Conservation (phyloP, 2,329 filamentous ascomycete genomes). For the Ramichloridium luteum region DNA sequence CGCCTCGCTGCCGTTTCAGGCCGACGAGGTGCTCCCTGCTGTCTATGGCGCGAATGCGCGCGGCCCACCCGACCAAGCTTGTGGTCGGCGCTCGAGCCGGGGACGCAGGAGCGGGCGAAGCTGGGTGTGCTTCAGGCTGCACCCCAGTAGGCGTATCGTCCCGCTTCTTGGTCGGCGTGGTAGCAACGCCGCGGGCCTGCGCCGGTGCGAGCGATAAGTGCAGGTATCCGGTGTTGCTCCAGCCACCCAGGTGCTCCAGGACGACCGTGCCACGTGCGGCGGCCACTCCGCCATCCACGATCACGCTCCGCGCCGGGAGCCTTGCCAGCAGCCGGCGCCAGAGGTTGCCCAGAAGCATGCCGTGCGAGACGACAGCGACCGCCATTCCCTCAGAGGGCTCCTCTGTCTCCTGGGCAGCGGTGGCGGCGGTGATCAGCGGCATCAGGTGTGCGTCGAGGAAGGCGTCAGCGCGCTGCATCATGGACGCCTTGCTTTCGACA, state of each 20-base stretch:
- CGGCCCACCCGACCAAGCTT: slow-evolving; percentile 29
- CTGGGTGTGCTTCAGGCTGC: not conserved
- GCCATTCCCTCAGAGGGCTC: slow-evolving; percentile 23
- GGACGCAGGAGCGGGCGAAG: not conserved
- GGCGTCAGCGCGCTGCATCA: slow-evolving; percentile 49
- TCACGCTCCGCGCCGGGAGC: slow-evolving; percentile 38
- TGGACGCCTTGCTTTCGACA: slow-evolving; percentile 55
- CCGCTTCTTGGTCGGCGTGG: not conserved
- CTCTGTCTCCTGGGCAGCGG: slow-evolving; percentile 3
- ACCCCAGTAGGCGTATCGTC: not conserved
- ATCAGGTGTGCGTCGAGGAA: slow-evolving; percentile 57
- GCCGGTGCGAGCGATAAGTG: slow-evolving; percentile 21
- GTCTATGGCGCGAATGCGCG: slow-evolving; percentile 52
- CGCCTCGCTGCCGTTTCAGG: slow-evolving; percentile 67
- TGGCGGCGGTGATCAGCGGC: slow-evolving; percentile 36
- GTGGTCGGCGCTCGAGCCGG: not conserved
- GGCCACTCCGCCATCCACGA: slow-evolving; percentile 32
- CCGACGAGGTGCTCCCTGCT: slow-evolving; percentile 57
- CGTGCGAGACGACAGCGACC: slow-evolving; percentile 67
- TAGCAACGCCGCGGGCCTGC: too few relatives aligned
- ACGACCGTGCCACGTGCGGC: slow-evolving; percentile 26
- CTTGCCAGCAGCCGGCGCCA: slow-evolving; percentile 50
- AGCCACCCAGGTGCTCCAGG: slow-evolving; percentile 44
- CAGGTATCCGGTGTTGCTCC: slow-evolving; percentile 55
- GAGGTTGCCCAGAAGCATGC: slow-evolving; percentile 62